Conservation (phyloP, 805 yeast species). For the Candida nemodendra region DNA sequence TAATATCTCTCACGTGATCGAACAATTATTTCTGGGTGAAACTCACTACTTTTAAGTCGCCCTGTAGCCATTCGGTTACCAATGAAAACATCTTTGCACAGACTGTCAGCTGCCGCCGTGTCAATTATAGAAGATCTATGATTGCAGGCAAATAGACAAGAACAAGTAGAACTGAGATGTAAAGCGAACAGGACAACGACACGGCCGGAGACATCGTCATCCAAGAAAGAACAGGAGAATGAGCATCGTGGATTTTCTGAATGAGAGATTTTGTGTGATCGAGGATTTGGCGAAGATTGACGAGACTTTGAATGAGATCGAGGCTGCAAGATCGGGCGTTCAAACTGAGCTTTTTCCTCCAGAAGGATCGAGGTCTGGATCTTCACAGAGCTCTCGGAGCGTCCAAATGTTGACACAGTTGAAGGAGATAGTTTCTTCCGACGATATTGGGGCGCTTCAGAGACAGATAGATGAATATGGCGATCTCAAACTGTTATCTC, state of each 20-base stretch:
- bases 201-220: background rate
- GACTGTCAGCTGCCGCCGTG: no score
- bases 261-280: constrained; percentile 34
- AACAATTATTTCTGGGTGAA: no score
- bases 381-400: constrained; percentile 1
- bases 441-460: constrained; percentile 9
- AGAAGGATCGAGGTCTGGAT: background rate
- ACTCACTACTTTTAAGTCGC: no score
- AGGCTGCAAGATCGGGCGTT: constrained; percentile 13
- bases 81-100: no score
- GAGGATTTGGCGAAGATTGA: constrained; percentile 36
- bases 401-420: constrained; percentile 2
- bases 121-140: no score
- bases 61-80: no score
- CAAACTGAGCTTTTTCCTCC: constrained; percentile 2
- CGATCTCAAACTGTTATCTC: constrained; percentile 17
- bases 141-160: no score
- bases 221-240: background rate
- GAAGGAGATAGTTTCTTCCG: constrained; percentile 3
- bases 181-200: no score
- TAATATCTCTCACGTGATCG: no score
- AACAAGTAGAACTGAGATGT: no score
- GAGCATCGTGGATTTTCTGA: constrained; percentile 33
- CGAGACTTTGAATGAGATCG: constrained; percentile 28
- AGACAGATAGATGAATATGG: constrained; percentile 19